phyloP scores from a whole-genome alignment of 305 asterid genomes.

The Solanum hybrid region DNA sequence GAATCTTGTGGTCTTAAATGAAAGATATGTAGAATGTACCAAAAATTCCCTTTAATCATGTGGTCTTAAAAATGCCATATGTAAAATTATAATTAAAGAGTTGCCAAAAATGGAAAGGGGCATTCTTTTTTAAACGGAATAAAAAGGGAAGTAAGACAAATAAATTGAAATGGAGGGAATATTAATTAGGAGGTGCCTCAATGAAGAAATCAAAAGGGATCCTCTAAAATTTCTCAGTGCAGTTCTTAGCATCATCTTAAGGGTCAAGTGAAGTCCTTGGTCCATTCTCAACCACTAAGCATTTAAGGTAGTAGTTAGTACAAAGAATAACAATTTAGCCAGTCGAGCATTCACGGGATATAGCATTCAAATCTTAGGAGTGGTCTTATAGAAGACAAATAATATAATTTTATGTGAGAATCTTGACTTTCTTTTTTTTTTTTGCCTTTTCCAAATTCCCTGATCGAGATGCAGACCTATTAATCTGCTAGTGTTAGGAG shows the following conservation, averaged over 20 bases:
- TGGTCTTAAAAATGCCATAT: not conserved
- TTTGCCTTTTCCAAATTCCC: not conserved
- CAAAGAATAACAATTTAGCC: not conserved
- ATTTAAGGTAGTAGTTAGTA: not conserved
- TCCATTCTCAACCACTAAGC: not conserved
- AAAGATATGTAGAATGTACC: not conserved
- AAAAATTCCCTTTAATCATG: not conserved
- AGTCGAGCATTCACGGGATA: not conserved
- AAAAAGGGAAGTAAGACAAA: not conserved
- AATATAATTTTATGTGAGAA: not conserved
- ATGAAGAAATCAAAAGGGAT: not conserved
- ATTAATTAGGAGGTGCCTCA: not conserved
- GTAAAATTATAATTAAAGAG: not conserved
- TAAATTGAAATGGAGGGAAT: not conserved
- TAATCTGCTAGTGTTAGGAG: not conserved
- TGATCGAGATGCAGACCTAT: not conserved
- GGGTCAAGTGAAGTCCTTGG: not conserved
- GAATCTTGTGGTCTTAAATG: not conserved
- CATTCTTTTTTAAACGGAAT: not conserved
- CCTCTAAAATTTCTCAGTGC: not conserved
- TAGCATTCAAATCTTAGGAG: not conserved
- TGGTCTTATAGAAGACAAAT: not conserved
- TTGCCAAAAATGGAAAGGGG: not conserved
- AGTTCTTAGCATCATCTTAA: not conserved
- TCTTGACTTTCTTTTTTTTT: not conserved